These are phyloP conservation scores for Wickerhamomyces hampshirensis DNA, from an alignment of 805 yeast species.

Conservation along the genomic window DNA sequence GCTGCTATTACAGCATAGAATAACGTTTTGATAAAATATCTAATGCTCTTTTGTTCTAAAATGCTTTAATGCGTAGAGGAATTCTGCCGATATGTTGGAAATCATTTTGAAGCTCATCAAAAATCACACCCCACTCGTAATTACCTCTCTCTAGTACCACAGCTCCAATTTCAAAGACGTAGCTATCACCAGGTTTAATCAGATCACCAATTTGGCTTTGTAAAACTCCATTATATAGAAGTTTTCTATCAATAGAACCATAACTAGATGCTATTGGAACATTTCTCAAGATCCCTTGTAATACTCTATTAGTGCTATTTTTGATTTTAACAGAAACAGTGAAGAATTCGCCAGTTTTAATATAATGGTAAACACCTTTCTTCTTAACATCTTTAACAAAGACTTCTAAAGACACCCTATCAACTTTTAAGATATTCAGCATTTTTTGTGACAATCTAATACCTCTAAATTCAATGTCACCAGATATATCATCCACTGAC, in stretches of 20 bases:
- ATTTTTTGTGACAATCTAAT: constrained; percentile 57
- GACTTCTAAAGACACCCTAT: constrained; percentile 41
- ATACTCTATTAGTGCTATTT: constrained; percentile 39
- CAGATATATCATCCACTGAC: constrained; percentile 45
- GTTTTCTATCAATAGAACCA: constrained; percentile 45
- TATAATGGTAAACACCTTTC: constrained; percentile 27
- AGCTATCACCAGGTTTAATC: constrained; percentile 38
- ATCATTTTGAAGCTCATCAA: constrained; percentile 40
- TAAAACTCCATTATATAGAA: constrained; percentile 68
- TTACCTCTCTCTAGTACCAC: constrained; percentile 72
- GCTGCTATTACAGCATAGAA: background rate
- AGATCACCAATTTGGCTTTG: constrained; percentile 47
- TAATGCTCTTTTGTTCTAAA: constrained; percentile 42
- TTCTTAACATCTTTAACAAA: constrained; percentile 8
- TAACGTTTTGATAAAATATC: constrained; percentile 46
- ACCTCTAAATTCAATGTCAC: constrained; percentile 62
- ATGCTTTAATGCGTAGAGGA: constrained; percentile 30
- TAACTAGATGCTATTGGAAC: constrained; percentile 39
- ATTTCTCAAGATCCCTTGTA: constrained; percentile 58
- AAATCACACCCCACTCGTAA: constrained; percentile 72
- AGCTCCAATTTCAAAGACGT: constrained; percentile 46
- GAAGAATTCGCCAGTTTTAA: constrained; percentile 45
- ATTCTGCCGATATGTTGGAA: constrained; percentile 35
- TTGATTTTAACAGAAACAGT: constrained; percentile 43
- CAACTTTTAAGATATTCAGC: constrained; percentile 50